These are phyloP conservation scores for Dictyostelium brefeldianum DNA, from an alignment of 78 protist species.

Conservation along the genomic window DNA sequence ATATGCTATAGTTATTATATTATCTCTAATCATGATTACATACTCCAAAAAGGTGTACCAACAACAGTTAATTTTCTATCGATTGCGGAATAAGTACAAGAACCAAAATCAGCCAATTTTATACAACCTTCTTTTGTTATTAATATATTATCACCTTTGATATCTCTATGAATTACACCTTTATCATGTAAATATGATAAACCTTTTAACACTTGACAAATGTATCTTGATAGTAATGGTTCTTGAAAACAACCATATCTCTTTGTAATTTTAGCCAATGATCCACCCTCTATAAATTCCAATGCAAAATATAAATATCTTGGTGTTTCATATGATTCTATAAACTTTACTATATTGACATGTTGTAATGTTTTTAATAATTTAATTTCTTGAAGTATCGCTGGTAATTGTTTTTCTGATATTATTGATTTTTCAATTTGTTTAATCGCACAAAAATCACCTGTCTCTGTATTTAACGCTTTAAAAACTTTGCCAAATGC, in stretches of 20 bases:
- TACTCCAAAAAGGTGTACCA: slow-evolving; percentile 76
- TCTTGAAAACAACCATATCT: slow-evolving; percentile 95
- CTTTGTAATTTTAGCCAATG: slow-evolving; percentile 87
- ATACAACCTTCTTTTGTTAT: slow-evolving; percentile 84
- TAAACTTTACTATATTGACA: slow-evolving; percentile 90
- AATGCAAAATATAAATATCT: slow-evolving; percentile 92
- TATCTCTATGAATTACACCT: slow-evolving; percentile 91
- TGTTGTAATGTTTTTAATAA: slow-evolving; percentile 89
- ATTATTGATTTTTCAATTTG: slow-evolving; percentile 67
- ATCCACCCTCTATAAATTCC: slow-evolving; percentile 97
- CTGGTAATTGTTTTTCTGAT: slow-evolving; percentile 74
- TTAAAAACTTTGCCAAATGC: slow-evolving; percentile 83
- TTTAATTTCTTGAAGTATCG: slow-evolving; percentile 89
- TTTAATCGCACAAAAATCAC: slow-evolving; percentile 84
- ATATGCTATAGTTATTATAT: not conserved
- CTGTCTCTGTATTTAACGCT: slow-evolving; percentile 85
- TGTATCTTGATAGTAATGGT: slow-evolving; percentile 88
- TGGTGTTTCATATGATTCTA: slow-evolving; percentile 64
- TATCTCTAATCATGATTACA: not conserved
- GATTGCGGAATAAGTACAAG: slow-evolving; percentile 75
- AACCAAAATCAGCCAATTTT: slow-evolving; percentile 97
- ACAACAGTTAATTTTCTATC: slow-evolving; percentile 71
- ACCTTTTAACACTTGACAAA: slow-evolving; percentile 92
- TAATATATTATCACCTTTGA: slow-evolving; percentile 86
- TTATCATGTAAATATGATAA: slow-evolving; percentile 92